Evolutionary conservation across 1,284 basidiomycete species (phyloP).

Genomic region (Microstroma glucosiphilum): DNA sequence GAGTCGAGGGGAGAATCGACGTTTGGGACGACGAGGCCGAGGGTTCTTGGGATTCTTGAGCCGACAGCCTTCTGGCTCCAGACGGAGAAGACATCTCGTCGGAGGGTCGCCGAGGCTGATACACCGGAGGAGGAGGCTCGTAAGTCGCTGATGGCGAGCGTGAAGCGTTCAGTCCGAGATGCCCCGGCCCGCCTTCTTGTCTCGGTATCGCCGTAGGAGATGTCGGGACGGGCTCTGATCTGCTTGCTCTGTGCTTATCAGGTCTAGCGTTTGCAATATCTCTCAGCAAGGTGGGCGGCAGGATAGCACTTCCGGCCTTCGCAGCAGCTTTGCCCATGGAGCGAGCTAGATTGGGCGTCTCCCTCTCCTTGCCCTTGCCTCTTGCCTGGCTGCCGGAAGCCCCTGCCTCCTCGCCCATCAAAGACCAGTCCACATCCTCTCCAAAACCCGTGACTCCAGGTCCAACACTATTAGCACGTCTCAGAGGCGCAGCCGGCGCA

Average conservation of each 20-base stretch:
- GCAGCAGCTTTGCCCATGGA: constrained; percentile 34
- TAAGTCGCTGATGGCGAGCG: background rate
- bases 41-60: too few relatives aligned
- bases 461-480: constrained; percentile 68
- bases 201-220: background rate
- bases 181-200: too few relatives aligned
- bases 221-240: background rate
- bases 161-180: background rate
- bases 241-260: background rate
- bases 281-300: constrained; percentile 26
- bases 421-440: constrained; percentile 9
- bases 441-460: constrained; percentile 57
- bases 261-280: background rate
- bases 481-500: constrained; percentile 13
- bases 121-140: too few relatives aligned
- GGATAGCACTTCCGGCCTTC: constrained; percentile 36
- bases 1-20: too few relatives aligned
- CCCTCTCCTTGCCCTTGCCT: constrained; percentile 4
- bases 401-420: background rate
- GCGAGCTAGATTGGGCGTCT: constrained; percentile 22
- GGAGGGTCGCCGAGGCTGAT: too few relatives aligned
- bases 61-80: too few relatives aligned
- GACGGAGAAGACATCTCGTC: too few relatives aligned
- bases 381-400: background rate
- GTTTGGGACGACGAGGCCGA: too few relatives aligned